Percentiles rank a stretch among this genome's conserved stretches.
These are phyloP conservation scores for Psilocybe sp. DNA, from an alignment of 768 basidiomycete genomes.

Conservation along the genomic window DNA sequence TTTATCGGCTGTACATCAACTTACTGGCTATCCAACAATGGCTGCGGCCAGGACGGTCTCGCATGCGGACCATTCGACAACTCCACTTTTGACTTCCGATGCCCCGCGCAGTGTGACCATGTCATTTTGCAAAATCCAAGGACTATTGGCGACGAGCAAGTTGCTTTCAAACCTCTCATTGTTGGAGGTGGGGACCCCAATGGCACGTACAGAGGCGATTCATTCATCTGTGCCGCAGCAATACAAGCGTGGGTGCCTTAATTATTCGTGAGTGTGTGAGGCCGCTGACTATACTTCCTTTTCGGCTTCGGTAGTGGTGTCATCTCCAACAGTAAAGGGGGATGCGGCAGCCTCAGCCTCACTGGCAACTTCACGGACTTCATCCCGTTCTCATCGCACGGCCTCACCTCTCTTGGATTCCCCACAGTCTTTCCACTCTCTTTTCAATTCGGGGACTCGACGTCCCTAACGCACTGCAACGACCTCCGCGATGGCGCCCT, in stretches of 20 bases:
- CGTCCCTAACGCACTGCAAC: constrained; percentile 54
- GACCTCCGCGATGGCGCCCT: constrained; percentile 72
- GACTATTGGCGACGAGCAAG: constrained; percentile 63
- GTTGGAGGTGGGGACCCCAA: constrained; percentile 82
- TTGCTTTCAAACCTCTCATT: constrained; percentile 69
- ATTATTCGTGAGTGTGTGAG: constrained; percentile 1
- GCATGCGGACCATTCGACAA: constrained; percentile 64
- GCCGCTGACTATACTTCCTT: constrained; percentile 6
- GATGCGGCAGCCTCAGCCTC: constrained; percentile 71
- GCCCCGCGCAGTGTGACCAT: constrained; percentile 67
- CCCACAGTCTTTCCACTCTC: constrained; percentile 73
- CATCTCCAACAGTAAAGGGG: constrained; percentile 61
- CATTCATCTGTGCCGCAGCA: constrained; percentile 82
- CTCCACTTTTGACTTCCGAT: constrained; percentile 69
- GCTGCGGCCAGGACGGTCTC: constrained; percentile 71
- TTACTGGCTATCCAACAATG: constrained; percentile 67
- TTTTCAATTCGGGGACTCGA: constrained; percentile 46
- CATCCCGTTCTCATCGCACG: constrained; percentile 53
- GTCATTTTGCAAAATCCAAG: constrained; percentile 72
- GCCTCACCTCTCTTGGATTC: constrained; percentile 71
- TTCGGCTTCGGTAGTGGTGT: constrained; percentile 47
- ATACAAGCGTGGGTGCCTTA: constrained; percentile 63
- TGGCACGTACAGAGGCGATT: constrained; percentile 77
- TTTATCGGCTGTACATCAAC: constrained; percentile 68
- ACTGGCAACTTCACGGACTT: constrained; percentile 75